phyloP scores from a whole-genome alignment of 2,329 filamentous ascomycete species.

The Cladosporium sp. region DNA sequence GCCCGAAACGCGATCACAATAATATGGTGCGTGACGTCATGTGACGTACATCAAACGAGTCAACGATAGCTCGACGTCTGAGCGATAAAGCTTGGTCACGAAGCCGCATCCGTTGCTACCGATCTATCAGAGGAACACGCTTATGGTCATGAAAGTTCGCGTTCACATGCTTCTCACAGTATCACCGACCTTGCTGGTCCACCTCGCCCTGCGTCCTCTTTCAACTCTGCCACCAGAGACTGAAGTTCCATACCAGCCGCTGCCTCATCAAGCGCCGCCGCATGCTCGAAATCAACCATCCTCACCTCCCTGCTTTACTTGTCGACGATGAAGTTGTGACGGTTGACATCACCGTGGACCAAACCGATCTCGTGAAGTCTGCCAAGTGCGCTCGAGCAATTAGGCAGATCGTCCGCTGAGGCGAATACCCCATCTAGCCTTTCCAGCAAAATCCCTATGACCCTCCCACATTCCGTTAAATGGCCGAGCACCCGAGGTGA shows the following conservation, averaged over 20 bases:
- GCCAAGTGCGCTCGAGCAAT: slow-evolving; percentile 14
- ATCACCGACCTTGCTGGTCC: not conserved
- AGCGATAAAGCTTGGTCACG: too few relatives aligned
- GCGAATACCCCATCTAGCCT: slow-evolving; percentile 3
- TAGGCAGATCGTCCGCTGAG: slow-evolving; percentile 19
- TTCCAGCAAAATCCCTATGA: too few relatives aligned
- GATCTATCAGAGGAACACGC: too few relatives aligned
- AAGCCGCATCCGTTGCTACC: too few relatives aligned
- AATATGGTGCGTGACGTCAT: not conserved
- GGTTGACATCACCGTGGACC: slow-evolving; percentile 25
- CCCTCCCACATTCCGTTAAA: too few relatives aligned
- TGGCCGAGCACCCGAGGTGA: too few relatives aligned
- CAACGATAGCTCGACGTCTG: too few relatives aligned
- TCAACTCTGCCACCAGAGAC: not conserved
- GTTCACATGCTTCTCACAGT: not conserved
- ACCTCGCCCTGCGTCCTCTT: not conserved
- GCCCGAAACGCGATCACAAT: not conserved
- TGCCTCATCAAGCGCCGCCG: not conserved
- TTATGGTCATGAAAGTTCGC: too few relatives aligned
- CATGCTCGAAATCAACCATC: slow-evolving; percentile 25
- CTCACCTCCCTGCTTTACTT: slow-evolving; percentile 6
- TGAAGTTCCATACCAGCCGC: not conserved
- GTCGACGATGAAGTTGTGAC: slow-evolving; percentile 23
- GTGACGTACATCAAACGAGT: not conserved
- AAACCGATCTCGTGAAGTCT: slow-evolving; percentile 23